Base-by-base conservation (phyloP, 805 yeast species). In the Scheffersomyces stipitis region DNA sequence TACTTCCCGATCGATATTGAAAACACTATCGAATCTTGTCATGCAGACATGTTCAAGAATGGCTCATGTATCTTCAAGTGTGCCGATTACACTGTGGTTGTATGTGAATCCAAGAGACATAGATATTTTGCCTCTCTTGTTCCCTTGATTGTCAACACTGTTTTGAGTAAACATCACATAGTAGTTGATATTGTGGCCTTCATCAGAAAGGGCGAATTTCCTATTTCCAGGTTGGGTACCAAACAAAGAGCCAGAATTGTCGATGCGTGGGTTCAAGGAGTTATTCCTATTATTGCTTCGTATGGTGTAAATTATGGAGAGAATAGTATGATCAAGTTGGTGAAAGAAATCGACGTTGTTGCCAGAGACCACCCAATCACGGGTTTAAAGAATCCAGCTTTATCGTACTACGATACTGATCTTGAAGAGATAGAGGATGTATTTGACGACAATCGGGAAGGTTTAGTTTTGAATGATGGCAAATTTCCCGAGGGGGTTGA, bases 1-100 rank as follows among this genome's bases (percentile, higher is more conserved):
- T 96, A 88, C 58, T 91, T 93, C 69, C 95, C 95, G 1, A 64
- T 71, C 16, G 99, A 93, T 58, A 75, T 93, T 37, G 99, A 69
- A 37, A 64, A 64, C 44, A 69, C 73, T 12, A 66, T 69, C 20
- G 74, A 69, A 40, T 60, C 70, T 6, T 68, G 73, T 35, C 75
- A 69, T 40, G 81, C 62, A 41, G 69, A 40, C 73, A 93, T 38
- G 69, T 90, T 33, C 81, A 80, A 55, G 54, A 68, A 32, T 61
- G 75, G 75, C 0, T 62, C 82, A 20, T 81, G 89, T 49, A 73
- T 89, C 1, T 83, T 88, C 60, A 89, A 86, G 54, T 81, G 90
- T 27, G 90, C 89, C 6, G 91, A 88, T 13, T 78, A 84, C 51
- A 76, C 86, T 3, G 76, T 89, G 7, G 79, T 86, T 12, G 79